phyloP scores from a whole-genome alignment of 2,329 filamentous ascomycete genomes.

The Clarireedia monteithiana region DNA sequence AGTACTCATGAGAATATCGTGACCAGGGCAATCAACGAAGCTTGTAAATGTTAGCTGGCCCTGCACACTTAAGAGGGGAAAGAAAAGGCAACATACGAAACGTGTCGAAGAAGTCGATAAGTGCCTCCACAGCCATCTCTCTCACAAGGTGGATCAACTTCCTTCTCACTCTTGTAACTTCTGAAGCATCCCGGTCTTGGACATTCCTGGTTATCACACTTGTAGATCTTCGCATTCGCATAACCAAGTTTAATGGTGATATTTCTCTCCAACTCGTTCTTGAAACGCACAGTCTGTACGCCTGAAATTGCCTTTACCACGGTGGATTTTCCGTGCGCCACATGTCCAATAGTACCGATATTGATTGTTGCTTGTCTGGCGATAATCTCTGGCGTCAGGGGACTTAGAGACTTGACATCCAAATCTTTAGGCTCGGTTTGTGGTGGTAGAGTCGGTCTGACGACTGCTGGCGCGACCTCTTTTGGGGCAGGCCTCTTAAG shows the following conservation, averaged over 20 bases:
- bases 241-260: conserved; percentile 99
- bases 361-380: conserved; percentile 97
- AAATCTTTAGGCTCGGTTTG: conserved; percentile 90
- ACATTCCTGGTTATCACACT: conserved; percentile 88
- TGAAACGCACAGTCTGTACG: conserved; percentile 98
- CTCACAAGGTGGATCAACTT: conserved; percentile 93
- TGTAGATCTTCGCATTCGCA: conserved; percentile 98
- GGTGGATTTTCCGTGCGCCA: conserved; percentile 97
- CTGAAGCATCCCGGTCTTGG: conserved; percentile 91
- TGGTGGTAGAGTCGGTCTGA: conserved; percentile 65
- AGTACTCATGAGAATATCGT: conserved; percentile 99
- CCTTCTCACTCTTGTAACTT: conserved; percentile 98
- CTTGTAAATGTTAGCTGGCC: conserved; percentile 38
- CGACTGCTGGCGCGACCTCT: conserved; percentile 46
- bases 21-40: conserved; percentile 97
- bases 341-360: conserved; percentile 96
- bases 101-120: conserved; percentile 83
- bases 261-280: conserved; percentile 98
- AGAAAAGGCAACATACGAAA: conserved; percentile 59
- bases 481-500: conserved; percentile 68
- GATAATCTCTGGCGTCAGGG: conserved; percentile 93
- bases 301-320: conserved; percentile 99
- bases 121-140: conserved; percentile 82
- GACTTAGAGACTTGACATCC: conserved; percentile 71
- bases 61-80: background rate